A percentile compares a stretch with the other conserved stretches of the same genome.
Evolutionary conservation across 257 asterid genomes (phyloP).

Genomic region (Cordia subcordata): DNA sequence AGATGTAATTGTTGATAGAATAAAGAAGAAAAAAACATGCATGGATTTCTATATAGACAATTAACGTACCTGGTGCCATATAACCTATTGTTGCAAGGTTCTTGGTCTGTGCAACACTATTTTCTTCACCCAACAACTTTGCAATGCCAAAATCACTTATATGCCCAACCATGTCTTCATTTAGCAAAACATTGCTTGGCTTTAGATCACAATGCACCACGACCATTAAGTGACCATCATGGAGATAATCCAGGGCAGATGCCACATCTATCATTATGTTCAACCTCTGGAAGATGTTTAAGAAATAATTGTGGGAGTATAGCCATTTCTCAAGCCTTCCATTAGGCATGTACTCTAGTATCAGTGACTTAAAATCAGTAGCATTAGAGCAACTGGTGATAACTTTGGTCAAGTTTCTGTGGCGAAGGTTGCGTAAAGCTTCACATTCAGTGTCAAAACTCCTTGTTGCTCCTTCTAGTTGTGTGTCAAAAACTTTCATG

Average conservation of each 20-base stretch:
- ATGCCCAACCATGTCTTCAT: constrained; percentile 17
- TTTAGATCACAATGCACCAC: constrained; percentile 17
- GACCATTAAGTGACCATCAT: constrained; percentile 2
- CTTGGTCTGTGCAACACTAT: neutral
- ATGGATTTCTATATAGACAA: neutral
- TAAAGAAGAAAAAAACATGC: neutral
- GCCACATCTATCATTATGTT: neutral
- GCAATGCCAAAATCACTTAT: constrained; percentile 33
- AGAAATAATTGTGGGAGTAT: neutral
- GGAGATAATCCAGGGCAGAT: constrained; percentile 8
- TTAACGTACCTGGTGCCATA: neutral
- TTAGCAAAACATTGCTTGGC: constrained; percentile 12
- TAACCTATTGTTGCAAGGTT: constrained; percentile 21
- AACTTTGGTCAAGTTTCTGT: constrained; percentile 10
- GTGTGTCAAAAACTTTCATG: constrained; percentile 34
- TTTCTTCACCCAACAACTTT: neutral
- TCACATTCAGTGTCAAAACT: constrained; percentile 17
- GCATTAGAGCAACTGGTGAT: constrained; percentile 11
- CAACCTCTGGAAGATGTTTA: neutral
- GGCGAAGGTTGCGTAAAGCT: constrained; percentile 9
- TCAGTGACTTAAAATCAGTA: constrained; percentile 2
- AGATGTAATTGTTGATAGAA: no score
- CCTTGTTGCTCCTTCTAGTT: neutral
- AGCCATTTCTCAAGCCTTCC: constrained; percentile 1
- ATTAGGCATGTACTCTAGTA: constrained; percentile 10